Percentiles rank a stretch among this genome's conserved stretches.
Evolutionary conservation across 495 filamentous ascomycete genomes (phyloP).

Genomic region (Hypoxylon lienhwacheense): DNA sequence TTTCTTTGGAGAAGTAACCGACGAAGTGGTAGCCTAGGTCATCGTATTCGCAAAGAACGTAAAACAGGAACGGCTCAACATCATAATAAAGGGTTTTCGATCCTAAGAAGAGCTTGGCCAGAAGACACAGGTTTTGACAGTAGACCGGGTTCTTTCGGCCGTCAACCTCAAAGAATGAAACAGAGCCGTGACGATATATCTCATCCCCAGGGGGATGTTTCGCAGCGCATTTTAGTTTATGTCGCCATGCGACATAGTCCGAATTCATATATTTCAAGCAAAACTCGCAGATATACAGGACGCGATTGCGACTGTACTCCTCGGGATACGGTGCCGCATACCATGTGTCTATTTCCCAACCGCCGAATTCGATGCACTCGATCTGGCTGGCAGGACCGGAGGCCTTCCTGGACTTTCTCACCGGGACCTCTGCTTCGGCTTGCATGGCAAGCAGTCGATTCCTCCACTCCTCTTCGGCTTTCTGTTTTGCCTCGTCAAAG

Average conservation of each 20-base stretch:
- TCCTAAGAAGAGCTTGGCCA: slow-evolving; percentile 94
- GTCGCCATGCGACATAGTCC: slow-evolving; percentile 94
- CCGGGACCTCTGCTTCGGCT: slow-evolving; percentile 46
- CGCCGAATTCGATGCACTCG: slow-evolving; percentile 97
- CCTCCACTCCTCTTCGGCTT: slow-evolving; percentile 91
- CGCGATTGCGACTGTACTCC: slow-evolving; percentile 92
- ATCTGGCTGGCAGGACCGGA: slow-evolving; percentile 91
- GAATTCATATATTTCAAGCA: slow-evolving; percentile 99
- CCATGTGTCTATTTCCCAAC: slow-evolving; percentile 98
- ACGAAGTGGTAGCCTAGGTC: slow-evolving; percentile 95
- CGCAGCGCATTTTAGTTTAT: slow-evolving; percentile 95
- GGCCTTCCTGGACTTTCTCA: slow-evolving; percentile 63
- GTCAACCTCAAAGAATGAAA: slow-evolving; percentile 96
- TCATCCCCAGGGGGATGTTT: slow-evolving; percentile 97
- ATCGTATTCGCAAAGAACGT: slow-evolving; percentile 96
- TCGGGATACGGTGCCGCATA: slow-evolving; percentile 99
- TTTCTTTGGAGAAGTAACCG: slow-evolving; percentile 99
- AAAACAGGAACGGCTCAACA: slow-evolving; percentile 97
- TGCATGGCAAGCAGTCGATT: slow-evolving; percentile 52
- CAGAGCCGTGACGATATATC: slow-evolving; percentile 91
- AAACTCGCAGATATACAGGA: slow-evolving; percentile 98
- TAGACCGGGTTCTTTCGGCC: slow-evolving; percentile 96
- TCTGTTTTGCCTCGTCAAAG: slow-evolving; percentile 85
- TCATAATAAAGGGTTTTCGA: slow-evolving; percentile 99
- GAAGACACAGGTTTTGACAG: slow-evolving; percentile 93